A percentile compares a stretch with the other conserved stretches of the same genome.
Evolutionary conservation across 2,329 filamentous ascomycete genomes (phyloP).

Genomic region (Aspergillus quadrilineatus): DNA sequence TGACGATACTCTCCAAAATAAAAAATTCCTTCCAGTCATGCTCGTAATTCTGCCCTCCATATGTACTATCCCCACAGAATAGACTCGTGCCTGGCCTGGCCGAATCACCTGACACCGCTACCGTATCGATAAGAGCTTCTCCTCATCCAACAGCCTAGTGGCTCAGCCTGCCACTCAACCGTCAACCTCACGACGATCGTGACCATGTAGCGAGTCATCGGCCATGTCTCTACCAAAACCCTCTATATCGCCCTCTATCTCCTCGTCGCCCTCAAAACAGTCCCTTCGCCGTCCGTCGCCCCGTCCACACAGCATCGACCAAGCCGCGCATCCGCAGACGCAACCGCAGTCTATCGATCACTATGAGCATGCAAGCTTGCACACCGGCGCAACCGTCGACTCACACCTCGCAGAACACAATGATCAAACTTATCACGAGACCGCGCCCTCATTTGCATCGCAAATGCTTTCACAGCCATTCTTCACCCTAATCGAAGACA

Average conservation of each 20-base stretch:
- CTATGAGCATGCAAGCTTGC: constrained; percentile 11
- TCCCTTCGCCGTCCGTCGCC: constrained; percentile 20
- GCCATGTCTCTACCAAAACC: constrained; percentile 39
- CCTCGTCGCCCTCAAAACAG: constrained; percentile 33
- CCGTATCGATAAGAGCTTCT: constrained; percentile 30
- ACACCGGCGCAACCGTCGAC: constrained; percentile 9
- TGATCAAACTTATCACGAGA: constrained; percentile 13
- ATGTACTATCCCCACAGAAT: neutral
- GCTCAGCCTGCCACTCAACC: neutral
- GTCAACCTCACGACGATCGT: neutral
- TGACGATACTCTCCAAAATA: no score
- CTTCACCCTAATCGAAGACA: constrained; percentile 81
- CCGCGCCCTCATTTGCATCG: constrained; percentile 9
- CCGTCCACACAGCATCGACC: constrained; percentile 23
- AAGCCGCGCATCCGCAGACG: neutral
- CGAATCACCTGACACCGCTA: neutral
- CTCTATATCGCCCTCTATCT: constrained; percentile 22
- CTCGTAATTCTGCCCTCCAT: neutral
- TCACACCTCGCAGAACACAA: constrained; percentile 18
- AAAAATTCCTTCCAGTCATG: no score
- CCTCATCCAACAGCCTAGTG: neutral
- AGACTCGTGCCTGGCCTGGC: neutral
- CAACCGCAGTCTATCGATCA: constrained; percentile 1
- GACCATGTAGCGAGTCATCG: constrained; percentile 32
- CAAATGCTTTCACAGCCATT: constrained; percentile 68